These are phyloP conservation scores for Hymenoscyphus albidus DNA, from an alignment of 2,329 filamentous ascomycete species.

Conservation along the genomic window DNA sequence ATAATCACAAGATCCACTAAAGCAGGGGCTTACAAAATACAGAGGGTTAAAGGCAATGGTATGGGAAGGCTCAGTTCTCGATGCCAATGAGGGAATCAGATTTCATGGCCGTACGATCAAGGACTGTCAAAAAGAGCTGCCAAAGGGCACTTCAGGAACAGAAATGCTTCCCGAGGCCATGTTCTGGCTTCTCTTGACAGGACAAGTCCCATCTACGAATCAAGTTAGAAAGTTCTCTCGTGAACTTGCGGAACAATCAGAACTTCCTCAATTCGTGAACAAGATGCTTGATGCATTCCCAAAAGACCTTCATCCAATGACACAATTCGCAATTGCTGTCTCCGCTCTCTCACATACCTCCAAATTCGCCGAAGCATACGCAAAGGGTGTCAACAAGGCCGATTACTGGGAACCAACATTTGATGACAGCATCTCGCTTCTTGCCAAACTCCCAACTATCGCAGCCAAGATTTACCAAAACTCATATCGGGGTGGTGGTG, in stretches of 20 bases:
- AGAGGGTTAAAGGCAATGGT: constrained; percentile 93
- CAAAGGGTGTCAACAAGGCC: constrained; percentile 84
- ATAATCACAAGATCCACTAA: neutral
- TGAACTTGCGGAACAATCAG: constrained; percentile 81
- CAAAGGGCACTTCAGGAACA: constrained; percentile 86
- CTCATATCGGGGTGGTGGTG: constrained; percentile 72
- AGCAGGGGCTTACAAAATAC: constrained; percentile 19
- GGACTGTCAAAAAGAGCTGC: constrained; percentile 89
- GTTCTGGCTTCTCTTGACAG: constrained; percentile 98
- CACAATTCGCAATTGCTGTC: constrained; percentile 91
- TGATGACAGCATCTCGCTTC: constrained; percentile 87
- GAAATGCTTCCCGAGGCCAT: constrained; percentile 99
- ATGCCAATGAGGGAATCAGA: constrained; percentile 94
- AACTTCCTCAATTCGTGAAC: constrained; percentile 76
- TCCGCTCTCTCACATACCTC: constrained; percentile 95
- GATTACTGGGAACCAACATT: constrained; percentile 99
- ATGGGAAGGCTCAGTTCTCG: constrained; percentile 96
- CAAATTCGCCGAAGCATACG: constrained; percentile 90
- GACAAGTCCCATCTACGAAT: constrained; percentile 76
- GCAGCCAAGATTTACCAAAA: constrained; percentile 98
- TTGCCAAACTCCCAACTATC: constrained; percentile 94
- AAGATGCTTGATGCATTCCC: constrained; percentile 90
- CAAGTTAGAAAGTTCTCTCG: constrained; percentile 81
- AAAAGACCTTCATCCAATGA: constrained; percentile 92
- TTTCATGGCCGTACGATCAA: constrained; percentile 98